Evolutionary conservation across 352 stramenopile genomes (phyloP), one percentile per base, ranked within the genome.

Genomic region (Pythium volutum): DNA sequence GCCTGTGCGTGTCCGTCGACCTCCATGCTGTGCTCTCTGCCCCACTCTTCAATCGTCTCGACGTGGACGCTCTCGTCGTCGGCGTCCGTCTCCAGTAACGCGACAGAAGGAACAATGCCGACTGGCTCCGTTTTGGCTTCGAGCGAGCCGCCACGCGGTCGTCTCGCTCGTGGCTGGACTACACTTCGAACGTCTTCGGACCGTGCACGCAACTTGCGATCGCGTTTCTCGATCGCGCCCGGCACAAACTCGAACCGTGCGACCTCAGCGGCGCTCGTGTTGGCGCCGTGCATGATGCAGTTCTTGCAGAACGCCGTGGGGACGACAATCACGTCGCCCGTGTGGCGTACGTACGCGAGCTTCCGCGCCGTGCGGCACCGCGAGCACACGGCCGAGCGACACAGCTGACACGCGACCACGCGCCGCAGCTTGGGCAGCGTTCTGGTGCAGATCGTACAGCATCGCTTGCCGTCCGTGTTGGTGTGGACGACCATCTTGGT

Each of bases 291-390:
- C 36, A 25, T 48, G 56, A 55, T 48, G 34, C 56, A 63, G 46
- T 18, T 45, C 38, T 56, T 63, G 56, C 56, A 63, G 33, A 63
- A 26, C 12, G 31, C 22, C 4, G 38, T 45, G 20, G n/a, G 9
- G 0, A 33, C 20, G 9, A n/a, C 36, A 25, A 22, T n/a, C 23
- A 63, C 16, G 10, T 55, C 56, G 23, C 34, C 36, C 15, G 16
- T 25, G 42, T 16, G 27, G 23, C 18, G 23, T 4, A 18, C 56
- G 26, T 42, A 46, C 20, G 27, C 36, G 15, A 63, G 46, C 56
- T 55, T 55, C 10, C 45, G 31, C 23, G 56, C 29, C 23, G 47
- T 56, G 25, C 33, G 34, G 36, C 56, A 63, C 12, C 23, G 34
- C 2, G 45, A 31, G n/a, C 56, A 59, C 27, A 65, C 31, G 14